Evolutionary conservation across 768 basidiomycete genomes (phyloP), one percentile per base, ranked within the genome.

Genomic region (Paxillus involutus): DNA sequence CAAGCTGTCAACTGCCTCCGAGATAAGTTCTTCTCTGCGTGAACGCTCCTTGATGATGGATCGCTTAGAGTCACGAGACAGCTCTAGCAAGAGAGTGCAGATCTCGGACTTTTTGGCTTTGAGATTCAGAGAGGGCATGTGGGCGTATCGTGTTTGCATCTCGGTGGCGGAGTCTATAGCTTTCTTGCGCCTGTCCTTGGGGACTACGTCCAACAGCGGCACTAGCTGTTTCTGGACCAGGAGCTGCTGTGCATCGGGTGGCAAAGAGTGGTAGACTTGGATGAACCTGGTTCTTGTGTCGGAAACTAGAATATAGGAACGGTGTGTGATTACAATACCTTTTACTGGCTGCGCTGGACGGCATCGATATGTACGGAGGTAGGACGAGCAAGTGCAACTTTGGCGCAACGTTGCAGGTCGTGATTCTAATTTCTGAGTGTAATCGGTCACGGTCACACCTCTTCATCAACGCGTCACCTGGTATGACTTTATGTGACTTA

Each of bases 101-200:
- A 88, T 71, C 67, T 88, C 84, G 29, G 69, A 70, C 62, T 77
- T 79, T 69, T 86, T 86, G 2, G 72, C 71, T 36, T 73, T 74
- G 37, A 84, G 61, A 68, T 85, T 75, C 24, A 88, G 68, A 0
- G 66, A 57, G 0, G 86, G 85, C 39, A 80, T 75, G 26, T 55
- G 62, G 4, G 68, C 63, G 57, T 77, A 72, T 40, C 65, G 70
- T 10, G 53, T 64, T 47, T 78, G 74, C 43, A 80, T 61, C 14
- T 71, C 67, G n/a, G 66, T 59, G 3, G 78, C 80, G 6, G 77
- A 71, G 1, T 69, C 62, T 24, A 78, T 24, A 5, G 77, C 72
- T 71, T 73, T 73, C 39, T 71, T 70, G 13, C 73, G 65, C 12
- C 66, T 72, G 13, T 74, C 66, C 52, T 65, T 72, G 0, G 78